Conservation (phyloP, 2,329 filamentous ascomycete genomes). For the Bisporella sp. region DNA sequence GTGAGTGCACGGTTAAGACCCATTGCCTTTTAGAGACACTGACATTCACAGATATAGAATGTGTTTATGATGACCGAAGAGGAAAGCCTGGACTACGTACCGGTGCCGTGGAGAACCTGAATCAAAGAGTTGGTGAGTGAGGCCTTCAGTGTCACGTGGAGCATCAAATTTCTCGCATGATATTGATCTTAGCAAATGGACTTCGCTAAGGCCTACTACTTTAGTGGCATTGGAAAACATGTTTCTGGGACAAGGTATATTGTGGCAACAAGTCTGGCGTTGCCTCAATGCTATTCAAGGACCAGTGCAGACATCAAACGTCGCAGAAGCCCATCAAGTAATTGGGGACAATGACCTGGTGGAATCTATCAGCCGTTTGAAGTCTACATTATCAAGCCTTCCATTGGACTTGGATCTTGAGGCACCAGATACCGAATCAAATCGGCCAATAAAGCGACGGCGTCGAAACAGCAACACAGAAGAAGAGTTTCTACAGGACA, state of each 20-base stretch:
- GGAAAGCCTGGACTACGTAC: constrained; percentile 26
- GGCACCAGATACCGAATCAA: no score
- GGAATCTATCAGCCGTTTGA: no score
- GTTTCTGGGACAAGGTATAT: constrained; percentile 15
- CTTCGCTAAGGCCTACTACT: constrained; percentile 2
- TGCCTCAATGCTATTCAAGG: no score
- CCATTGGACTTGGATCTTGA: no score
- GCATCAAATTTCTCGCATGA: neutral
- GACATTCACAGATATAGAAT: constrained; percentile 10
- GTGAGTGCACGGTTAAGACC: constrained; percentile 10
- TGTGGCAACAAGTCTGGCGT: constrained; percentile 15
- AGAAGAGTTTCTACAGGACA: no score
- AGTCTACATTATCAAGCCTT: no score
- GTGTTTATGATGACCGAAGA: constrained; percentile 28
- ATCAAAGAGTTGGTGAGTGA: constrained; percentile 20
- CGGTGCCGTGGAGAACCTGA: constrained; percentile 28
- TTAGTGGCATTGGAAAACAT: constrained; percentile 11
- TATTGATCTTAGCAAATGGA: constrained; percentile 2
- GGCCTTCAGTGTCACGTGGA: neutral
- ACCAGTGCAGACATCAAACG: no score
- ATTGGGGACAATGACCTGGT: no score
- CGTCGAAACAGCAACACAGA: no score
- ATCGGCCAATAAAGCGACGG: no score
- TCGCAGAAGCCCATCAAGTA: no score
- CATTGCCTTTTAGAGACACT: constrained; percentile 7